Percentiles rank a stretch among this genome's conserved stretches.
These are phyloP conservation scores for Chlamydomonas sp. DNA, from an alignment of 139 green algal species.

Conservation along the genomic window DNA sequence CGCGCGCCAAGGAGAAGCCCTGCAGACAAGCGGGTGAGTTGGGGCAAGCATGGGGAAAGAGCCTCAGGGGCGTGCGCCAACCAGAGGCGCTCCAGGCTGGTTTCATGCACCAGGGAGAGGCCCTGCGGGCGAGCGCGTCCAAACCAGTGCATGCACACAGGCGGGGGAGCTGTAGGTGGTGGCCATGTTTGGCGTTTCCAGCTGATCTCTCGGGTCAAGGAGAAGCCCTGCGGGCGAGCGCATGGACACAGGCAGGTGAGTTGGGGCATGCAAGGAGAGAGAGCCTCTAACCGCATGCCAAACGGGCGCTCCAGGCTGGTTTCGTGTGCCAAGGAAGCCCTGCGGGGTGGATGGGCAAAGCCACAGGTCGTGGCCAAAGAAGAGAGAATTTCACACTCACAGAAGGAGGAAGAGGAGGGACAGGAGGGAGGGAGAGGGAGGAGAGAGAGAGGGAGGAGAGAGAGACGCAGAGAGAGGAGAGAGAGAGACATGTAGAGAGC, in stretches of 20 bases:
- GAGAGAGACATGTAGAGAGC: not conserved
- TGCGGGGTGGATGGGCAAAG: too few species aligned
- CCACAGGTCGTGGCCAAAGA: too few species aligned
- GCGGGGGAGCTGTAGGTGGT: too few species aligned
- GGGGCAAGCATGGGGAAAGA: too few species aligned
- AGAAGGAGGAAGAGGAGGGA: not conserved
- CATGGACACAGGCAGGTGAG: too few species aligned
- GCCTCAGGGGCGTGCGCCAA: slow-evolving; percentile 5
- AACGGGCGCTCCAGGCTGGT: slow-evolving; percentile 4
- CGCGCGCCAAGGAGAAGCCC: not conserved
- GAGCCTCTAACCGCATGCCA: slow-evolving; percentile 7
- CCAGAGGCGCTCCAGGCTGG: slow-evolving; percentile 3
- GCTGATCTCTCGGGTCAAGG: too few species aligned
- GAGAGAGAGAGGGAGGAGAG: slow-evolving; percentile 2
- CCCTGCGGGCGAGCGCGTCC: too few species aligned
- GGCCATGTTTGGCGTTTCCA: too few species aligned
- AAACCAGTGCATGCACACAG: too few species aligned
- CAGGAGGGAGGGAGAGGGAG: not conserved
- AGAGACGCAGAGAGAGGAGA: not conserved
- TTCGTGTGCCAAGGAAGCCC: not conserved
- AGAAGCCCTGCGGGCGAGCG: too few species aligned
- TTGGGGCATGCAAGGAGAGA: too few species aligned
- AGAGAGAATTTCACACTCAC: not conserved
- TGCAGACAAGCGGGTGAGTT: too few species aligned
- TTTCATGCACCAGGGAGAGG: not conserved